Evolutionary conservation across 441 rosid genomes (phyloP), one percentile per base, ranked within the genome.

Genomic region (Gossypium trilobum): DNA sequence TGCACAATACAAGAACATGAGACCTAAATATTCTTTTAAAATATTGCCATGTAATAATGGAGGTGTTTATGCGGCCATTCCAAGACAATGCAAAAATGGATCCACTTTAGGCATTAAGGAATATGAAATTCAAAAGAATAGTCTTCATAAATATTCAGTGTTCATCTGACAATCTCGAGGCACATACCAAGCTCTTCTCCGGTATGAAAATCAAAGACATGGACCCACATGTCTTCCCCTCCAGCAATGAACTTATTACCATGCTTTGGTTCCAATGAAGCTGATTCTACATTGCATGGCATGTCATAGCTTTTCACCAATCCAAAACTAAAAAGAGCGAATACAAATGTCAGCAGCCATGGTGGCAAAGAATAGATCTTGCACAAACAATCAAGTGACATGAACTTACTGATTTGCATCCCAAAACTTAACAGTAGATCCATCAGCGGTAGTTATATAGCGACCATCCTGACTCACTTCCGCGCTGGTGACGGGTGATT

Each of bases 391-490:
- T 44, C 68, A 48, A 16, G 71, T 68, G 7, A 31, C 17, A 51
- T 55, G 5, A 66, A 81, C 95, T 82, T 86, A 92, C 98, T 90
- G 93, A 74, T 88, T 94, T 50, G 97, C 92, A 82, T 94, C 97
- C 98, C 98, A 94, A 73, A 94, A 94, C 77, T 88, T 90, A 73
- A 94, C 94, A 5, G 89, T 85, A 22, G 97, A 86, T 36, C 96
- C 98, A 66, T 94, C 97, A 62, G 90, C 89, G 52, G 95, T 94
- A 5, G 97, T 94, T 62, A 94, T 94, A 78, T 86, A 90, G 27
- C 92, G 89, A 52, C 95, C 97, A 82, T 90, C 95, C 78, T 75
- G 97, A 78, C 98, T 90, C 79, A 89, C 97, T 85, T 94, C 98
- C 68, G 93, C 91, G 79, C 95, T 90, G 46, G 98, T 94, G 62